A percentile compares a stretch with the other conserved stretches of the same genome.
phyloP scores from a whole-genome alignment of 2,329 filamentous ascomycete species.

The Penicillium sp. region DNA sequence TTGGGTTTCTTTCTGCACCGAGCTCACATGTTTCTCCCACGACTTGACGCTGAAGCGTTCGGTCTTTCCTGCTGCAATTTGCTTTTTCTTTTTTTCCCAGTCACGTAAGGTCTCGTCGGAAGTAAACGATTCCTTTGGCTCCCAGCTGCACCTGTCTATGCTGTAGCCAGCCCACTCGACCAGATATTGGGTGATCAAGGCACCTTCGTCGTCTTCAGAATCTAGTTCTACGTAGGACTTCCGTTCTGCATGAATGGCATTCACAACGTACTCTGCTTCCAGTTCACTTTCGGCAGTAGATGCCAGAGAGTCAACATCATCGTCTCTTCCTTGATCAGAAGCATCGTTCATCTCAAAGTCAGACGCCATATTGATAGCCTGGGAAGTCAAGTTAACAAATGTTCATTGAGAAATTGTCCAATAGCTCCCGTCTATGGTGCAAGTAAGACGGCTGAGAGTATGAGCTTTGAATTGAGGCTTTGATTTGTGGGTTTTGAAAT shows the following conservation, averaged over 20 bases:
- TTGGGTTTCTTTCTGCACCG: not conserved
- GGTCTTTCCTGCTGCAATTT: slow-evolving; percentile 31
- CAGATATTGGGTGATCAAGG: slow-evolving; percentile 49
- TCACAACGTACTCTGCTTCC: slow-evolving; percentile 55
- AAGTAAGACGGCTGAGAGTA: not conserved
- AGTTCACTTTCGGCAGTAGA: slow-evolving; percentile 51
- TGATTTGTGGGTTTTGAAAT: not conserved
- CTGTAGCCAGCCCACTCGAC: slow-evolving; percentile 65
- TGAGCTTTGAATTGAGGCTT: not conserved
- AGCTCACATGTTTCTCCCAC: slow-evolving; percentile 29
- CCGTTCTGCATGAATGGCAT: slow-evolving; percentile 54
- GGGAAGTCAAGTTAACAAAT: not conserved
- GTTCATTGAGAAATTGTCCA: not conserved
- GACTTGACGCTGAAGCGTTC: slow-evolving; percentile 33
- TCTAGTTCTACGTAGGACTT: not conserved
- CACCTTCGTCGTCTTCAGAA: slow-evolving; percentile 22
- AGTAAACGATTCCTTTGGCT: slow-evolving; percentile 47
- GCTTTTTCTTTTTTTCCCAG: slow-evolving; percentile 40
- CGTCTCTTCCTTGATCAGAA: slow-evolving; percentile 30
- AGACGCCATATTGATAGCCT: slow-evolving; percentile 3
- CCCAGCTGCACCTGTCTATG: slow-evolving; percentile 57
- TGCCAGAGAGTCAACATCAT: slow-evolving; percentile 56
- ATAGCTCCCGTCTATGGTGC: not conserved
- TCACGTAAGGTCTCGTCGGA: slow-evolving; percentile 39
- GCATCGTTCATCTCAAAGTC: slow-evolving; percentile 17